Evolutionary conservation across 768 basidiomycete species (phyloP), one percentile per base, ranked within the genome.

Genomic region (Boletus edulis): DNA sequence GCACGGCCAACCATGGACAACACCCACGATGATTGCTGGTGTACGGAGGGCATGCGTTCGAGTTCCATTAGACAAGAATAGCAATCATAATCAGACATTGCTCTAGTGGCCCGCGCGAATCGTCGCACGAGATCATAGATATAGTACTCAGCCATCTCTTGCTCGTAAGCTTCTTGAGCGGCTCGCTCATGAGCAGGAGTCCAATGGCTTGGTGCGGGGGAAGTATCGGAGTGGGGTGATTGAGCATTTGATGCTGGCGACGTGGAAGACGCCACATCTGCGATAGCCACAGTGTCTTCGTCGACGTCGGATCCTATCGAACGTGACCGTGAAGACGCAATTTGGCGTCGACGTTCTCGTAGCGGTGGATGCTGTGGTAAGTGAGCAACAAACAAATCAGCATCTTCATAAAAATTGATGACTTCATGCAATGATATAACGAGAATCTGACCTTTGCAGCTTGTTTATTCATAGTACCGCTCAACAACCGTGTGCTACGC

Each of bases 1-100:
- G 91, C 91, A 69, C 85, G 84, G 13, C 90, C 97, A 14, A 89
- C 80, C 79, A 95, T 83, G 17, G 86, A 83, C 64, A 94, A 76
- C 42, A 91, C 88, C 78, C 83, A 88, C 49, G 88, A 79, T 38
- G 87, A 87, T 52, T 82, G 76, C 67, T 89, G 86, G 54, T 96
- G 86, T 49, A 78, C 78, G 54, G 77, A 72, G 29, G 94, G 91
- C 59, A 99, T 74, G 62, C 78, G 76, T 67, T 90, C 88, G 44
- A 98, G 75, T 67, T 89, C 87, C 41, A 81, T 80, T 39, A 97
- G 69, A 68, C 89, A 91, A 64, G 78, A 77, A 62, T 80, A 78
- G 62, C 86, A 89, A 64, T 92, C 85, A 72, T 91, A 97, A 62
- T 81, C 71, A 22, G 88, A 81, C 65, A 94, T 73, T 31, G 85